These are phyloP conservation scores for Naganishia liquefaciens DNA, from an alignment of 1,284 basidiomycete species.

Conservation along the genomic window DNA sequence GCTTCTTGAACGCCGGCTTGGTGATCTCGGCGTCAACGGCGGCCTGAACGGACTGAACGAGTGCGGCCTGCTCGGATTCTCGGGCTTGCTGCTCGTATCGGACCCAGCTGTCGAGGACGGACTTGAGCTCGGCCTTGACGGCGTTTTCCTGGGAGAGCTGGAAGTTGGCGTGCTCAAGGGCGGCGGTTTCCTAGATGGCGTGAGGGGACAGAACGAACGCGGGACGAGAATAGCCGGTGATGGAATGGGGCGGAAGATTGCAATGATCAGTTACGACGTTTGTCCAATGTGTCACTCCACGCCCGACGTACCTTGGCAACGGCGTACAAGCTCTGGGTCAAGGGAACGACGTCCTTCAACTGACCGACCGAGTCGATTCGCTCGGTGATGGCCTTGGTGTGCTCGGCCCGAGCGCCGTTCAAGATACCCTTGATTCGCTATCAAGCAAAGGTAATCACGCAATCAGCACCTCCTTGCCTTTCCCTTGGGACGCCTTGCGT, in stretches of 20 bases:
- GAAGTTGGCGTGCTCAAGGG: conserved; percentile 87
- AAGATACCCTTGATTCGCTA: conserved; percentile 76
- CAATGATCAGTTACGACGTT: no score
- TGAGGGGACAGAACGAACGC: not conserved
- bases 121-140: conserved; percentile 85
- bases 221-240: not conserved
- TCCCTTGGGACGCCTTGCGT: no score
- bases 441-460: not conserved
- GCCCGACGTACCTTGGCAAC: conserved; percentile 75
- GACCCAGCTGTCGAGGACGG: conserved; percentile 96
- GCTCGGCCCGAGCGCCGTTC: conserved; percentile 78
- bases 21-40: conserved; percentile 79
- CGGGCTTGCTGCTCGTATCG: conserved; percentile 95
- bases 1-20: conserved; percentile 92
- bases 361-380: conserved; percentile 87
- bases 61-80: conserved; percentile 90
- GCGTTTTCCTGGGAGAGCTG: conserved; percentile 85
- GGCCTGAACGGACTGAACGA: conserved; percentile 81
- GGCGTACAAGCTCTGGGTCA: conserved; percentile 87
- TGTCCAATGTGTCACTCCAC: not conserved
- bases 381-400: conserved; percentile 89
- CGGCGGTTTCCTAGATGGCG: conserved; percentile 89
- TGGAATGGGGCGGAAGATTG: not conserved
- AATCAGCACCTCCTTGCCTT: not conserved
- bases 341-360: conserved; percentile 89